A percentile compares a stretch with the other conserved stretches of the same genome.
Evolutionary conservation across 202 grass and related monocot genomes (phyloP).

Genomic region (Carex sylvatica): DNA sequence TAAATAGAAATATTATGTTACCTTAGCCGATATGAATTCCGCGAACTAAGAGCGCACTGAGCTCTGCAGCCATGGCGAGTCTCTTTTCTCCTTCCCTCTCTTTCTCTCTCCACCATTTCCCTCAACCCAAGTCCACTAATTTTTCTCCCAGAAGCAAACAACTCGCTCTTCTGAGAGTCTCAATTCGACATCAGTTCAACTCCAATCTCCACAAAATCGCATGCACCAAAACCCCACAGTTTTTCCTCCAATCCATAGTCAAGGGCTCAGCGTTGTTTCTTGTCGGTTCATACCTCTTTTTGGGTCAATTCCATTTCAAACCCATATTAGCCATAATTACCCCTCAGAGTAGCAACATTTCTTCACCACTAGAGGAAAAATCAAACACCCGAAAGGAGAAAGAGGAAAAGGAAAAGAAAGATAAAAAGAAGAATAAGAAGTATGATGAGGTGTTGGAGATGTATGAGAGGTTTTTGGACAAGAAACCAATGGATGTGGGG

Average conservation of each 20-base stretch:
- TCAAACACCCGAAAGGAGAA: constrained; percentile 24
- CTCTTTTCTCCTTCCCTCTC: constrained; percentile 19
- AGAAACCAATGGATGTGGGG: constrained; percentile 47
- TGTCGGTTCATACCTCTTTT: constrained; percentile 45
- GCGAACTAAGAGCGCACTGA: neutral
- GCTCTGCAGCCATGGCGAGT: constrained; percentile 41
- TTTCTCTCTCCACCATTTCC: constrained; percentile 18
- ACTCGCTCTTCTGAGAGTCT: neutral
- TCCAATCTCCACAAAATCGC: constrained; percentile 19
- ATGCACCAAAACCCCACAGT: constrained; percentile 24
- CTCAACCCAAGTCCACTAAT: constrained; percentile 10
- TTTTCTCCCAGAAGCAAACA: neutral
- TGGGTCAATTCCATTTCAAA: constrained; percentile 42
- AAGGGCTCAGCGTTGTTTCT: constrained; percentile 42
- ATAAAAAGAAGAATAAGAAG: constrained; percentile 10
- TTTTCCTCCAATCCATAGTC: constrained; percentile 21
- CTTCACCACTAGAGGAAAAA: constrained; percentile 36
- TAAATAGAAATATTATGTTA: no score
- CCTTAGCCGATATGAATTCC: no score
- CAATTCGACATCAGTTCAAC: constrained; percentile 20
- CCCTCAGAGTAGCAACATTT: constrained; percentile 31
- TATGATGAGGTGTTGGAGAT: constrained; percentile 49
- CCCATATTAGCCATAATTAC: constrained; percentile 46
- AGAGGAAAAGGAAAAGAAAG: constrained; percentile 6
- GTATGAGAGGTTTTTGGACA: constrained; percentile 55